Evolutionary conservation across 129 eudicot genomes (phyloP).

Genomic region (Pittosporum tobira): DNA sequence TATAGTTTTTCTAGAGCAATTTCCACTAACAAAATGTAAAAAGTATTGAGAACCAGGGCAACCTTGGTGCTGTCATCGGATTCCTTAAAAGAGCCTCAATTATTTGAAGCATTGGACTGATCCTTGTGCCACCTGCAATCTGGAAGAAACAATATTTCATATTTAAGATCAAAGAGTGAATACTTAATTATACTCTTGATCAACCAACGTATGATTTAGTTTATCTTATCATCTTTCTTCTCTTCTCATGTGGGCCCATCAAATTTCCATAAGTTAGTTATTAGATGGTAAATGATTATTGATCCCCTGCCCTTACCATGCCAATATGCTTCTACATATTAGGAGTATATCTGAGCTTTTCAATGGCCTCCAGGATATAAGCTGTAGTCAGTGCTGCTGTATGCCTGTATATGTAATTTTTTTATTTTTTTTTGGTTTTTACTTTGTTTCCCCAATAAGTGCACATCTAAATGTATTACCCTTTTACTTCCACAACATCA

Average conservation of each 20-base stretch:
- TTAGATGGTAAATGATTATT: no score
- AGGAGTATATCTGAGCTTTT: slow-evolving; percentile 82
- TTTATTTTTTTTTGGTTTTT: background rate
- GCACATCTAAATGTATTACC: slow-evolving; percentile 36
- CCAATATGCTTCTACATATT: slow-evolving; percentile 99
- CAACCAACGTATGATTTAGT: no score
- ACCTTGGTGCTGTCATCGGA: slow-evolving; percentile 96
- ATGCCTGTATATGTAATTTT: background rate
- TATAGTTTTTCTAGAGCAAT: no score
- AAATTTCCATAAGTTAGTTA: background rate
- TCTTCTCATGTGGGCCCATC: background rate
- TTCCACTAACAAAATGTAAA: no score
- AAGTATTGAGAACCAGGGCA: slow-evolving; percentile 1
- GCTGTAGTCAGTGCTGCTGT: slow-evolving; percentile 14
- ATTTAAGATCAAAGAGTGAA: background rate
- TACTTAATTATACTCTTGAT: background rate
- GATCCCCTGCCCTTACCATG: slow-evolving; percentile 53
- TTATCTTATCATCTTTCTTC: no score
- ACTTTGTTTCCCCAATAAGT: background rate
- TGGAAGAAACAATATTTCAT: slow-evolving; percentile 11
- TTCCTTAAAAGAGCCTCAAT: slow-evolving; percentile 84
- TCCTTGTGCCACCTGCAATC: slow-evolving; percentile 90
- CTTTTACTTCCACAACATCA: slow-evolving; percentile 93
- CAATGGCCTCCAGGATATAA: slow-evolving; percentile 63
- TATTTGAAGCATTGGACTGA: slow-evolving; percentile 94